phyloP scores from a whole-genome alignment of 768 basidiomycete genomes.

The Tylopilus sp. region DNA sequence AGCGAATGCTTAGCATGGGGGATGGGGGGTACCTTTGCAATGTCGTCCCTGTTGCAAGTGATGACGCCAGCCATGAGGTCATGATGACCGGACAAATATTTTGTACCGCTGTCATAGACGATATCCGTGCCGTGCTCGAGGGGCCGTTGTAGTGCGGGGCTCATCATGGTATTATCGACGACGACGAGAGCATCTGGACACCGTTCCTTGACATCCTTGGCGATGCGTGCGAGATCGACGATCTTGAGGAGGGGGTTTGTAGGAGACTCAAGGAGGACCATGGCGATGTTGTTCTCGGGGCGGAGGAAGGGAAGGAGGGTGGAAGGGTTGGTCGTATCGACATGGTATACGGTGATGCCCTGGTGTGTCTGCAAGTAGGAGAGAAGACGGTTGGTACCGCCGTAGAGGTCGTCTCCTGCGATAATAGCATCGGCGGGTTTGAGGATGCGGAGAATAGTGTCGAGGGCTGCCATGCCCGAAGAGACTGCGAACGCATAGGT shows the following conservation, averaged over 20 bases:
- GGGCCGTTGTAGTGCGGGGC: slow-evolving; percentile 93
- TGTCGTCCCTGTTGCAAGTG: slow-evolving; percentile 85
- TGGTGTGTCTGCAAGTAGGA: slow-evolving; percentile 84
- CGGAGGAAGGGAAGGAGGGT: slow-evolving; percentile 61
- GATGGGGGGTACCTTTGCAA: slow-evolving; percentile 61
- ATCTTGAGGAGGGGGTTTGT: slow-evolving; percentile 98
- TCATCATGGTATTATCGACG: slow-evolving; percentile 99
- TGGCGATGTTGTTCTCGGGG: slow-evolving; percentile 67
- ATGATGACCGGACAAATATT: slow-evolving; percentile 97
- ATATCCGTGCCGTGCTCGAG: slow-evolving; percentile 95
- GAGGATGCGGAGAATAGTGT: slow-evolving; percentile 89
- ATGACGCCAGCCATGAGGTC: slow-evolving; percentile 99
- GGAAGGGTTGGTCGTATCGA: slow-evolving; percentile 81
- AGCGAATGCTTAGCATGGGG: background rate
- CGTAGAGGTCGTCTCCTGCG: slow-evolving; percentile 96
- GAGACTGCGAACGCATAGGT: slow-evolving; percentile 87
- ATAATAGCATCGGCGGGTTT: slow-evolving; percentile 96
- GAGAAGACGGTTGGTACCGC: slow-evolving; percentile 94
- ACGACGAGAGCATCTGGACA: slow-evolving; percentile 80
- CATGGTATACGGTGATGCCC: slow-evolving; percentile 87
- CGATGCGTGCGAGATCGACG: slow-evolving; percentile 82
- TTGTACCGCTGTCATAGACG: slow-evolving; percentile 97
- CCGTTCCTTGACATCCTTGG: slow-evolving; percentile 76
- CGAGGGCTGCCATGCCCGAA: slow-evolving; percentile 97
- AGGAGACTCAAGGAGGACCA: slow-evolving; percentile 96